Percentiles rank a stretch among this genome's conserved stretches.
Evolutionary conservation across 2,329 filamentous ascomycete genomes (phyloP).

Genomic region (Leptographium wingfieldii): DNA sequence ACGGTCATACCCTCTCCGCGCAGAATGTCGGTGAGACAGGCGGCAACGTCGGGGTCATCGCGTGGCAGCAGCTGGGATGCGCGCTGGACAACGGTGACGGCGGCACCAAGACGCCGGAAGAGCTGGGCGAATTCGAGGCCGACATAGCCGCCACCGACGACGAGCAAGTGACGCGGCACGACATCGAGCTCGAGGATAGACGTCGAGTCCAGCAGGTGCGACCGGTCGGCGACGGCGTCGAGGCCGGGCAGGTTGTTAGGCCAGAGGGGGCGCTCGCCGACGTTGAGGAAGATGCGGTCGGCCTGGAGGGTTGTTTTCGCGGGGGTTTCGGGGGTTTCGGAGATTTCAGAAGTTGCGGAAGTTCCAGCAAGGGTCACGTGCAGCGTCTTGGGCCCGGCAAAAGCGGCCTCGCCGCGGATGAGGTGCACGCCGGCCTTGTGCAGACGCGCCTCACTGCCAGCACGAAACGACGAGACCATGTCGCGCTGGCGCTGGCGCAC

Average conservation of each 20-base stretch:
- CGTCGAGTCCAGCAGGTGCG: not conserved
- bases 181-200: not conserved
- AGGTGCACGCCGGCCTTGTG: not conserved
- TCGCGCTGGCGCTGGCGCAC: not conserved
- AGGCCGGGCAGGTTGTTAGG: not conserved
- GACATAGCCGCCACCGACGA: not conserved
- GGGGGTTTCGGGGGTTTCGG: not conserved
- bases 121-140: not conserved
- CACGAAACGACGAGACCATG: not conserved
- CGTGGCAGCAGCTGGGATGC: not conserved
- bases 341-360: too few species aligned
- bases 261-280: not conserved
- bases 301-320: not conserved
- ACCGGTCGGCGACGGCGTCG: not conserved
- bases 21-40: not conserved
- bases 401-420: not conserved
- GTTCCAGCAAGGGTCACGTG: not conserved
- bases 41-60: not conserved
- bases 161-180: not conserved
- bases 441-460: not conserved
- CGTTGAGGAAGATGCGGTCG: not conserved
- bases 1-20: not conserved
- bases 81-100: not conserved
- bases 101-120: not conserved
- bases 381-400: not conserved